A percentile compares a stretch with the other conserved stretches of the same genome.
These are phyloP conservation scores for Ustilago esculenta DNA, from an alignment of 1,284 basidiomycete species.

Conservation along the genomic window DNA sequence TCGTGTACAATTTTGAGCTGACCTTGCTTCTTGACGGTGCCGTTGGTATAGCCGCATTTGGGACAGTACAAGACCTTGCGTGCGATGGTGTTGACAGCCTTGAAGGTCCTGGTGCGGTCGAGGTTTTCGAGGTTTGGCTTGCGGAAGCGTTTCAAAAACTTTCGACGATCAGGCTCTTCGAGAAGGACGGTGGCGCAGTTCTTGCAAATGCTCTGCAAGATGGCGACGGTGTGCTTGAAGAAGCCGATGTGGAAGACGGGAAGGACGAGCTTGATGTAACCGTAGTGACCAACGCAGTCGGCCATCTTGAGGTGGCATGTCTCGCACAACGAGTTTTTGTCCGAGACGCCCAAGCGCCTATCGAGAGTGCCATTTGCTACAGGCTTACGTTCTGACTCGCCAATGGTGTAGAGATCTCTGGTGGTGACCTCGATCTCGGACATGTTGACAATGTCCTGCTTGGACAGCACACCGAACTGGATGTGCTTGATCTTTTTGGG, in stretches of 20 bases:
- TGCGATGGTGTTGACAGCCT: conserved; percentile 87
- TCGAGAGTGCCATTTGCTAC: conserved; percentile 63
- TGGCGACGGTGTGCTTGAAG: conserved; percentile 92
- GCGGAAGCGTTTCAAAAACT: conserved; percentile 87
- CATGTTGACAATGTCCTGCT: conserved; percentile 66
- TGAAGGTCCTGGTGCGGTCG: conserved; percentile 83
- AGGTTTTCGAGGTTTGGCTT: conserved; percentile 91
- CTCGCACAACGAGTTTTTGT: conserved; percentile 90
- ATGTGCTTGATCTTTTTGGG: conserved; percentile 67
- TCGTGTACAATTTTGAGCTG: conserved; percentile 96
- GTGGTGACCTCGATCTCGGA: conserved; percentile 65
- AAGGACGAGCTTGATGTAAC: conserved; percentile 77
- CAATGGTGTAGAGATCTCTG: conserved; percentile 61
- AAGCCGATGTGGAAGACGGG: conserved; percentile 97
- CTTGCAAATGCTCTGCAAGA: conserved; percentile 81
- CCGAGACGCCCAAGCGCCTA: conserved; percentile 79
- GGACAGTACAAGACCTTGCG: conserved; percentile 93
- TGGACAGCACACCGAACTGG: conserved; percentile 67
- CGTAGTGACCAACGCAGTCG: conserved; percentile 97
- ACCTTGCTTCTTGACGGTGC: conserved; percentile 94
- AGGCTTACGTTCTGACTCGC: conserved; percentile 56
- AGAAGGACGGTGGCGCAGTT: conserved; percentile 94
- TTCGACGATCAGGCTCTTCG: conserved; percentile 84
- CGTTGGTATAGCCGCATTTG: conserved; percentile 91
- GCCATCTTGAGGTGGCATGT: conserved; percentile 92